Percentiles rank a stretch among this genome's conserved stretches.
Conservation (phyloP, 2,329 filamentous ascomycete species). For the Corniculantispora saksenae region DNA sequence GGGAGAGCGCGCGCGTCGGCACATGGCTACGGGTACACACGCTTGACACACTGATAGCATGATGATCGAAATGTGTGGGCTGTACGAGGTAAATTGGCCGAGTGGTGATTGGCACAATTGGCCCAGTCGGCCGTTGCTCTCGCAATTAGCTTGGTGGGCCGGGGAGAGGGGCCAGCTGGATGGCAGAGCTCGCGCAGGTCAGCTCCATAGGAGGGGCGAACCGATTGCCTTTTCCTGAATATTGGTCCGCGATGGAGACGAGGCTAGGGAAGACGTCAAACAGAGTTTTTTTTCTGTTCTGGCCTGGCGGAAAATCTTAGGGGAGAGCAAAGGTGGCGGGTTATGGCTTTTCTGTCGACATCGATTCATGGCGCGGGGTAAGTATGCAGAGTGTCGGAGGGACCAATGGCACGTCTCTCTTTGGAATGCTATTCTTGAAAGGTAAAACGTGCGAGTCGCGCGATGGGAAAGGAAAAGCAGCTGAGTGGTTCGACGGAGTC, state of each 20-base stretch:
- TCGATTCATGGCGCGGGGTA: background rate
- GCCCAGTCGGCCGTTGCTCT: background rate
- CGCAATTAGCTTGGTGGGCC: conserved; percentile 9
- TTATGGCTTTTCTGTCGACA: background rate
- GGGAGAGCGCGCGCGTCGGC: too few relatives aligned
- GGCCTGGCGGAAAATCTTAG: background rate
- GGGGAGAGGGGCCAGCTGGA: too few relatives aligned
- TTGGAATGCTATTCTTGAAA: too few relatives aligned
- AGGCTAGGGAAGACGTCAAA: conserved; percentile 1
- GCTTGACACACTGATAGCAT: background rate
- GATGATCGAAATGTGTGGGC: background rate
- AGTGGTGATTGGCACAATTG: background rate
- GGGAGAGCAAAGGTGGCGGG: background rate
- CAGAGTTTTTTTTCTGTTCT: conserved; percentile 1
- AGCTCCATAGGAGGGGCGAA: conserved; percentile 9
- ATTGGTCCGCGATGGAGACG: conserved; percentile 10
- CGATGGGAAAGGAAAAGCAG: too few relatives aligned
- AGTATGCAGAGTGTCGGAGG: too few relatives aligned
- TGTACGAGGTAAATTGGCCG: background rate
- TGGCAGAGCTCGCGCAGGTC: too few relatives aligned
- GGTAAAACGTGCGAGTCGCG: too few relatives aligned
- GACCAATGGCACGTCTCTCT: too few relatives aligned
- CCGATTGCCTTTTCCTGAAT: conserved; percentile 10
- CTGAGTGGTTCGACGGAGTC: too few relatives aligned
- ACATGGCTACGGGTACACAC: too few relatives aligned